Conservation (phyloP, 176 grass and related monocot species). For the Olyra latifolia region DNA sequence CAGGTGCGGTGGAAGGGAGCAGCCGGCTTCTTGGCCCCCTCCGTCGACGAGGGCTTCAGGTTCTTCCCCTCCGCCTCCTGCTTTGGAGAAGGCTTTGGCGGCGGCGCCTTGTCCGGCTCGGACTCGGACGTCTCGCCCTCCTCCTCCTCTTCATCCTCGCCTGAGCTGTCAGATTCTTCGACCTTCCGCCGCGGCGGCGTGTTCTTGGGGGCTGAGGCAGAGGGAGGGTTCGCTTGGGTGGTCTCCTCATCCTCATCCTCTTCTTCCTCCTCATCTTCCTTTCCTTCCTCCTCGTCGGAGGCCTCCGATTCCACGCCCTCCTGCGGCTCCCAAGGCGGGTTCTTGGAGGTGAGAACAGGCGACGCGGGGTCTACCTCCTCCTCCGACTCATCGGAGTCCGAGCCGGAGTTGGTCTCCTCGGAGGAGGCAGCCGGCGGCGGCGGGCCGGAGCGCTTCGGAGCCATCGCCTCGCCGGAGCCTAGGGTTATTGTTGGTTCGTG, state of each 20-base stretch:
- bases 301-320: neutral
- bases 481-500: constrained; percentile 14
- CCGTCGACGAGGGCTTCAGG: neutral
- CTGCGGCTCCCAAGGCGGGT: neutral
- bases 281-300: constrained; percentile 8
- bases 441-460: constrained; percentile 37
- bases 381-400: constrained; percentile 22
- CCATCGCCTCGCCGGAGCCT: constrained; percentile 44
- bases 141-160: constrained; percentile 18
- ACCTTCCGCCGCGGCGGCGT: constrained; percentile 2
- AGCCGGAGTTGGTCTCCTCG: constrained; percentile 28
- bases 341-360: neutral
- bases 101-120: neutral
- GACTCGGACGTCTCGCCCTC: constrained; percentile 27
- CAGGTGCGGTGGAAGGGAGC: constrained; percentile 25
- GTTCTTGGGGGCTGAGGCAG: neutral
- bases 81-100: neutral
- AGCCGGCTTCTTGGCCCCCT: constrained; percentile 2
- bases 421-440: constrained; percentile 15
- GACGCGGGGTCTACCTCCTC: constrained; percentile 25
- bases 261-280: neutral
- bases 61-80: neutral
- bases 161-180: constrained; percentile 4
- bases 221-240: neutral
- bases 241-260: neutral